Base-by-base conservation (phyloP, 2,329 filamentous ascomycete species). In the Phaeosphaeria sp. region DNA sequence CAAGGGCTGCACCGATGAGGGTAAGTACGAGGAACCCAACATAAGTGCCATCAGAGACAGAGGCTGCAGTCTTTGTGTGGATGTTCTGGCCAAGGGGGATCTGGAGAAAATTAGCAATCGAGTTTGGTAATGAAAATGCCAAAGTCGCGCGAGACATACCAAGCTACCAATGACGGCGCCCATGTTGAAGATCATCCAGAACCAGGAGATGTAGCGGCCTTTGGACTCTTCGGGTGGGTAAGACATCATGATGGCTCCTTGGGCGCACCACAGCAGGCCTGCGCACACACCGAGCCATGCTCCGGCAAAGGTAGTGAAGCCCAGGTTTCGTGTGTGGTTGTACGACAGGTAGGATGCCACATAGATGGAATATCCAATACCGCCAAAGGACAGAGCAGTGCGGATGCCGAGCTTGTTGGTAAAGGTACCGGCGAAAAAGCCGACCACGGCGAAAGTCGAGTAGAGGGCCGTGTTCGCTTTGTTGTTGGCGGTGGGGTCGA, bases 171-270 rank as follows among this genome's bases (percentile, higher is more conserved):
- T 92, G 60, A 97, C 93, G 69, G 89, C 93, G 67, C 93, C 93
- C 58, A 93, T 78, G 78, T 97, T 97, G 84, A 97, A 97, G 71
- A 97, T 96, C 76, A 93, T 88, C 93, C 93, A 97, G 80, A 97
- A 97, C 81, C 88, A 89, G 59, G 90, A 90, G 75, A 97, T 96
- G 77, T 93, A 97, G 58, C 89, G 88, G 46, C 93, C 93, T 83
- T 97, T 97, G 63, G 87, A 86, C 33, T 86, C 78, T 79, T 97
- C 93, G 20, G 85, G 82, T 1, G 93, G 93, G 76, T 97, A 97
- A 42, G 90, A 88, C 87, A 96, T 94, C 89, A 94, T 93, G 72
- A 94, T 91, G 58, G 90, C 88, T 58, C 91, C 91, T 78, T 94
- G 91, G 0, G 90, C 91, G 33, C 89, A 89, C 91, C 91, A 95